phyloP scores from a whole-genome alignment of 495 filamentous ascomycete genomes.

The Melanomma pulvis-pyrius region DNA sequence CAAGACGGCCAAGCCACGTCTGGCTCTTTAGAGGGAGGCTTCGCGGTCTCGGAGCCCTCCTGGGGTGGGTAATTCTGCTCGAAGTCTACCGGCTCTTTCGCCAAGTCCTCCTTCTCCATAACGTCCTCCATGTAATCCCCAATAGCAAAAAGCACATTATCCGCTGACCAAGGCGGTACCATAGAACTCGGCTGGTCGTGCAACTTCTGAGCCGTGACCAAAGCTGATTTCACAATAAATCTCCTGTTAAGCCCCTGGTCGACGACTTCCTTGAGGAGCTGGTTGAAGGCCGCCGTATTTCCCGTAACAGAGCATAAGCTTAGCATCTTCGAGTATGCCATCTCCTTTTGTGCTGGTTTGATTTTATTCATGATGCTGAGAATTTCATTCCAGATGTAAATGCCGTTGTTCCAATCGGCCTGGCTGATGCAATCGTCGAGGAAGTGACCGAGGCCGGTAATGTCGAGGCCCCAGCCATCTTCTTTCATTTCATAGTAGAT shows the following conservation, averaged over 20 bases:
- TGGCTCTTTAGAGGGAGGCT: neutral
- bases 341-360: conserved; percentile 3
- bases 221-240: neutral
- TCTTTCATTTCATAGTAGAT: conserved; percentile 42
- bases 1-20: conserved; percentile 1
- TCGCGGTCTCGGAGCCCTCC: neutral
- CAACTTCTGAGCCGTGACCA: neutral
- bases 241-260: conserved; percentile 6
- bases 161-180: conserved; percentile 9
- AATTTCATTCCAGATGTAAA: conserved; percentile 41
- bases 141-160: conserved; percentile 16
- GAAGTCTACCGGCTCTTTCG: neutral
- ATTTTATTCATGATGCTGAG: conserved; percentile 4
- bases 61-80: neutral
- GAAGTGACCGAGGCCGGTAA: conserved; percentile 35
- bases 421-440: conserved; percentile 38
- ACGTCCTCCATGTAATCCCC: conserved; percentile 8
- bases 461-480: conserved; percentile 45
- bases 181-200: neutral
- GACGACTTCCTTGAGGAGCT: conserved; percentile 1
- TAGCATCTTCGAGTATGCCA: conserved; percentile 27
- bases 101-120: neutral
- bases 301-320: conserved; percentile 21
- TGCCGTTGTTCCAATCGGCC: conserved; percentile 36
- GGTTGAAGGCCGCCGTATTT: conserved; percentile 19